phyloP scores from a whole-genome alignment of 1,139 yeast genomes.

The Blastobotrys ciferrii region DNA sequence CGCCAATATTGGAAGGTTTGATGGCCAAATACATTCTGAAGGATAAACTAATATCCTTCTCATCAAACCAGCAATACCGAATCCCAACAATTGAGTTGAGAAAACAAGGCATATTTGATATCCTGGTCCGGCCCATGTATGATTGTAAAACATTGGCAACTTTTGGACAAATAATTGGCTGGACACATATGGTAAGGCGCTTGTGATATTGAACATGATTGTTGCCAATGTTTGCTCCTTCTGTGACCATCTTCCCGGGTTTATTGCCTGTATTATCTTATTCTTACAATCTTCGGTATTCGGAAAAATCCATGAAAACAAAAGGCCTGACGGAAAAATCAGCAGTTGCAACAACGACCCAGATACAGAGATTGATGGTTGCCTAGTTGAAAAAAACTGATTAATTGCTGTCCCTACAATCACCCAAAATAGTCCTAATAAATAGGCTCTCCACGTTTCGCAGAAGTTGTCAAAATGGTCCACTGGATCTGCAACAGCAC shows the following conservation, averaged over 20 bases:
- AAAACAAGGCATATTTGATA: constrained; percentile 49
- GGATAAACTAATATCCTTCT: constrained; percentile 60
- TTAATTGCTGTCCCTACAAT: constrained; percentile 55
- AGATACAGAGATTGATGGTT: constrained; percentile 49
- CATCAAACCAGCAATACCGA: constrained; percentile 60
- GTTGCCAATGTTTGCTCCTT: constrained; percentile 70
- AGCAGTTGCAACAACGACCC: constrained; percentile 55
- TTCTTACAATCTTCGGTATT: constrained; percentile 45
- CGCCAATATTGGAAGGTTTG: constrained; percentile 52
- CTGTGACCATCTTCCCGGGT: constrained; percentile 63
- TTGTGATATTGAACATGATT: constrained; percentile 37
- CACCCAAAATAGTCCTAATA: constrained; percentile 55
- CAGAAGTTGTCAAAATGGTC: constrained; percentile 49
- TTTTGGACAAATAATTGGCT: constrained; percentile 35
- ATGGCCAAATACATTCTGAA: constrained; percentile 56
- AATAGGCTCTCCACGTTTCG: constrained; percentile 58
- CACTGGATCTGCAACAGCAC: constrained; percentile 53
- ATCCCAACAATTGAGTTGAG: constrained; percentile 56
- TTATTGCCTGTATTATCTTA: constrained; percentile 43
- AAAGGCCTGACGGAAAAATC: constrained; percentile 54
- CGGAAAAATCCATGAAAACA: constrained; percentile 44
- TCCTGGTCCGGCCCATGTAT: constrained; percentile 47
- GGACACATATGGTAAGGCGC: constrained; percentile 3
- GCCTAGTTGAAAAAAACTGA: constrained; percentile 56
- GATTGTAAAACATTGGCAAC: constrained; percentile 40